Evolutionary conservation across 768 basidiomycete species (phyloP), one percentile per base, ranked within the genome.

Genomic region (Pulveroboletus sp.): DNA sequence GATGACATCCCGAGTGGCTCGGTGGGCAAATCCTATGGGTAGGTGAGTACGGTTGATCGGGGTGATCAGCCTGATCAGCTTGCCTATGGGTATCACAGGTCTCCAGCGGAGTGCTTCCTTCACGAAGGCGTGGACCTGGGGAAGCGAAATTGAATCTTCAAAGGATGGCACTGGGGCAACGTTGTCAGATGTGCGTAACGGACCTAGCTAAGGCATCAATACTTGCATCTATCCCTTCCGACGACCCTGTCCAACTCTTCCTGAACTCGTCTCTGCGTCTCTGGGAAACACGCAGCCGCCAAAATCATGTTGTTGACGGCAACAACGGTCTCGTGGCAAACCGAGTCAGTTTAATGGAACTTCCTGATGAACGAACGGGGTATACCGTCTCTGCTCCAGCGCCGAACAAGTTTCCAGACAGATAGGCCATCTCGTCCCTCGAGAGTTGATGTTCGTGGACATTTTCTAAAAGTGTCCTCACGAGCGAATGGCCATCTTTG

Each of bases 1-100:
- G 20, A 79, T 62, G 26, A 87, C 75, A 47, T 86, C 83, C 45
- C 74, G 76, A 0, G 81, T 86, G 0, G 82, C 76, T 37, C 76
- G 76, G 55, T 86, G 85, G 0, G 80, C 68, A 46, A 84, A 77
- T 1, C 84, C 60, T n/a, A n/a, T n/a, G n/a, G n/a, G n/a, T n/a
- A n/a, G n/a, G n/a, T n/a, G n/a, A n/a, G n/a, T n/a, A n/a, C n/a
- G n/a, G n/a, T n/a, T n/a, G n/a, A n/a, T n/a, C n/a, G n/a, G n/a
- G n/a, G n/a, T n/a, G 64, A 14, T 16, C 4, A 16, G 24, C 32
- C 6, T 1, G 4, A 27, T 35, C 5, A 19, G 24, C 4, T 6
- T 16, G 22, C 26, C 16, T 26, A 17, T 5, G 0, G 65, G 57
- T 4, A 53, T 51, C 2, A 72, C 50, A 1, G 72, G 71, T 22